Evolutionary conservation across 2,329 filamentous ascomycete genomes (phyloP).

Genomic region (Fusarium sp.): DNA sequence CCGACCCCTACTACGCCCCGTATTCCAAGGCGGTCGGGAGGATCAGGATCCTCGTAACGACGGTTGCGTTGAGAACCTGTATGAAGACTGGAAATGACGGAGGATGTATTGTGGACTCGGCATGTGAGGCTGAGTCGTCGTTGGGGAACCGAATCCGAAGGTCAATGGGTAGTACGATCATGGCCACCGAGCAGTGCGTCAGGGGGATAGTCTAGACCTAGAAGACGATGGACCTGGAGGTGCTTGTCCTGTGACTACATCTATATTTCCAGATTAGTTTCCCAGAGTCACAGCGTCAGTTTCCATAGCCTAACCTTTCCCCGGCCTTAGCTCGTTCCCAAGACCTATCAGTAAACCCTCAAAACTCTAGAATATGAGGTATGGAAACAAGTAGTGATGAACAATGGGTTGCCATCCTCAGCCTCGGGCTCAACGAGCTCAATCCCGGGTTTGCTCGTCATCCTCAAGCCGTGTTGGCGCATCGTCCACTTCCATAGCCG

Average conservation of each 20-base stretch:
- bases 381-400: no score
- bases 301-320: background rate
- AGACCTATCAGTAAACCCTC: no score
- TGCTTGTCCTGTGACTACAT: fast-evolving
- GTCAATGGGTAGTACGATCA: background rate
- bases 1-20: background rate
- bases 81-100: background rate
- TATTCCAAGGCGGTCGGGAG: background rate
- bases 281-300: background rate
- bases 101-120: background rate
- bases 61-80: background rate
- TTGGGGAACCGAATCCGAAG: background rate
- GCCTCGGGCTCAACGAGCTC: no score
- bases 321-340: background rate
- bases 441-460: no score
- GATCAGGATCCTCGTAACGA: no score
- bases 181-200: fast-evolving
- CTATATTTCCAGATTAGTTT: background rate
- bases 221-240: background rate
- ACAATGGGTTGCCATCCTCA: no score
- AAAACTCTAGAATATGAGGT: no score
- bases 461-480: no score
- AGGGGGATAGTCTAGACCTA: background rate
- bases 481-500: no score
- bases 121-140: fast-evolving